These are phyloP conservation scores for Viridothelium virens DNA, from an alignment of 495 filamentous ascomycete genomes.

Conservation along the genomic window DNA sequence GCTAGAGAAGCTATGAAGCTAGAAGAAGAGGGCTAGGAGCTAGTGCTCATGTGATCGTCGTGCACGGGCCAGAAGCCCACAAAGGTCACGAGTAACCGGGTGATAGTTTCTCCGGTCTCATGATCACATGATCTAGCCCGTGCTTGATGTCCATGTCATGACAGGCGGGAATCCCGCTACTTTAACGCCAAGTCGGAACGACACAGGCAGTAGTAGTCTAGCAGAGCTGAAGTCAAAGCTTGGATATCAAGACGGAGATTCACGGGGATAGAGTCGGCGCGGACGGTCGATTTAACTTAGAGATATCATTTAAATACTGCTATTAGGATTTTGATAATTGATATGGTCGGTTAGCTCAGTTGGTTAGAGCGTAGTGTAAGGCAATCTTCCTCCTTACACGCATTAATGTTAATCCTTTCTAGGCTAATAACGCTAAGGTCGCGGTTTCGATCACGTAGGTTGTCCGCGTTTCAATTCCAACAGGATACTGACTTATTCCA, in stretches of 20 bases:
- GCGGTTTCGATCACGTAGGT: background rate
- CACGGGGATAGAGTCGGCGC: background rate
- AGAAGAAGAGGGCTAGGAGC: too few relatives aligned
- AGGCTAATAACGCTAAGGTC: background rate
- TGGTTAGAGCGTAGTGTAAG: background rate
- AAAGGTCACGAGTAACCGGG: background rate
- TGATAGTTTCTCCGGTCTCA: background rate
- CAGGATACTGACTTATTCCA: background rate
- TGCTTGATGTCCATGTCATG: conserved; percentile 1
- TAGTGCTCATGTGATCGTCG: too few relatives aligned
- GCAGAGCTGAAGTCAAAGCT: conserved; percentile 1
- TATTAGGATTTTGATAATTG: background rate
- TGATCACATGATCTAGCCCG: background rate
- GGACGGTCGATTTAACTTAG: background rate
- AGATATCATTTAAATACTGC: background rate
- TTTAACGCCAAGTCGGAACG: background rate
- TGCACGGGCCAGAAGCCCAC: too few relatives aligned
- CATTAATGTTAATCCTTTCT: background rate
- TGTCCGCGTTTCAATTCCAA: background rate
- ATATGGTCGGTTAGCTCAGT: background rate
- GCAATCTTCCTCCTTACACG: background rate
- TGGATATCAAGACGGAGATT: background rate
- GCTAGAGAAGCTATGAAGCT: too few relatives aligned
- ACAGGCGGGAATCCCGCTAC: background rate
- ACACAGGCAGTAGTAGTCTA: background rate